Evolutionary conservation across 345 rosid species (phyloP), one percentile per base, ranked within the genome.

Genomic region (Atalantia buxifolia): DNA sequence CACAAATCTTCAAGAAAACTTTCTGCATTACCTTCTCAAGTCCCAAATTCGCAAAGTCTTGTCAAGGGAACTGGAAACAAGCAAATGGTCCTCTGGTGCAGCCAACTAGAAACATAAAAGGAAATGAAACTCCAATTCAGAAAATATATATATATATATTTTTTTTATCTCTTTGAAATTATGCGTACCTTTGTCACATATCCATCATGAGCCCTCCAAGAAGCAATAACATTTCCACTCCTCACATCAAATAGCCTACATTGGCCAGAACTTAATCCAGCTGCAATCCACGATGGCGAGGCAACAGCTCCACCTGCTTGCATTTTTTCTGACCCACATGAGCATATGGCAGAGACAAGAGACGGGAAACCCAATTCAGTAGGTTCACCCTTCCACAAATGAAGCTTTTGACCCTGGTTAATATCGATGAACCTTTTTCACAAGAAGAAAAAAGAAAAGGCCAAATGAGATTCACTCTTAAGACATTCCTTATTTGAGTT

Each of bases 201-300:
- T 85, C 95, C 98, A 74, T 92, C 95, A 68, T 94, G 98, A 86
- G 94, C 97, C 85, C 87, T 88, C 98, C 98, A 94, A 71, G 89
- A 88, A 72, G 92, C 88, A 86, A 92, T 72, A 62, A 91, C 80
- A 74, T 85, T 83, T 82, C 94, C 90, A 69, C 90, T 89, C 77
- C 98, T 90, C 35, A 83, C 74, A 82, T 94, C 98, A 88, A 93
- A 93, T 81, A 94, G 75, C 77, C 87, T 86, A 78, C 97, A 93
- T 75, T 92, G 89, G 79, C 98, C 98, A 78, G 98, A 94, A 85
- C 98, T 90, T 78, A 88, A 80, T 72, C 97, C 97, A 82, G 97
- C 80, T 48, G 98, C 97, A 84, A 90, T 85, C 97, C 97, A 94
- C 65, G 92, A 83, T 62, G 93, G 83, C 72, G 95, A 80, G 79